Conservation (phyloP, 208 protist genomes). For the Trypanosomatidae sp. region DNA sequence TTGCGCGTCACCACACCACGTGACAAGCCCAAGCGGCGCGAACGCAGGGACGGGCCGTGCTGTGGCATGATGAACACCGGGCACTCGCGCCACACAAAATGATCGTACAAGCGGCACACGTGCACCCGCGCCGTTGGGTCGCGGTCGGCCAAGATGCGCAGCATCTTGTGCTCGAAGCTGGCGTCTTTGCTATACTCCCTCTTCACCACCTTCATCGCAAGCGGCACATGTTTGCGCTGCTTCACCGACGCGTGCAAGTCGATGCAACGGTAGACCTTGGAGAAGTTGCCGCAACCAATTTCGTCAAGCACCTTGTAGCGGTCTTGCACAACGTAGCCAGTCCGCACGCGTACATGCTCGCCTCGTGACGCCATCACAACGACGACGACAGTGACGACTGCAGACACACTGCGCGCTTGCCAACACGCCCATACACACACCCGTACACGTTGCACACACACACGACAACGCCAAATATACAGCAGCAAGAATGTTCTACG, state of each 20-base stretch:
- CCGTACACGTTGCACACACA: no score
- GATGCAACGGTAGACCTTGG: slow-evolving; percentile 58
- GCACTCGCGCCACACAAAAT: slow-evolving; percentile 55
- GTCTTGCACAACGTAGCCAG: slow-evolving; percentile 31
- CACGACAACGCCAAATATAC: no score
- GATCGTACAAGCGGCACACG: slow-evolving; percentile 57
- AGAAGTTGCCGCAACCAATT: slow-evolving; percentile 74
- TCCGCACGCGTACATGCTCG: slow-evolving; percentile 33
- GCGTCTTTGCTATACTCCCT: slow-evolving; percentile 68
- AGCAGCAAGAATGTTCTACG: no score
- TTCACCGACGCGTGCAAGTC: slow-evolving; percentile 9
- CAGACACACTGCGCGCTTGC: no score
- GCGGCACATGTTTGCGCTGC: slow-evolving; percentile 6
- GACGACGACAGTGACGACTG: no score
- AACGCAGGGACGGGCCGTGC: slow-evolving; percentile 57
- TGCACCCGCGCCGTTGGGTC: slow-evolving; percentile 12
- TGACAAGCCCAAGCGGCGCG: slow-evolving; percentile 41
- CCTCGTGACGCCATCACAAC: slow-evolving; percentile 15
- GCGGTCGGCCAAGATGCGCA: slow-evolving; percentile 35
- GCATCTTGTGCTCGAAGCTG: slow-evolving; percentile 66
- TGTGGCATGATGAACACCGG: slow-evolving; percentile 76
- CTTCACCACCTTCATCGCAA: slow-evolving; percentile 80
- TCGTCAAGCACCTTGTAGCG: slow-evolving; percentile 51
- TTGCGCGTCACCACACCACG: slow-evolving; percentile 37
- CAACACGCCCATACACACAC: no score